phyloP scores from a whole-genome alignment of 305 asterid species.

The Salvia sclarea region DNA sequence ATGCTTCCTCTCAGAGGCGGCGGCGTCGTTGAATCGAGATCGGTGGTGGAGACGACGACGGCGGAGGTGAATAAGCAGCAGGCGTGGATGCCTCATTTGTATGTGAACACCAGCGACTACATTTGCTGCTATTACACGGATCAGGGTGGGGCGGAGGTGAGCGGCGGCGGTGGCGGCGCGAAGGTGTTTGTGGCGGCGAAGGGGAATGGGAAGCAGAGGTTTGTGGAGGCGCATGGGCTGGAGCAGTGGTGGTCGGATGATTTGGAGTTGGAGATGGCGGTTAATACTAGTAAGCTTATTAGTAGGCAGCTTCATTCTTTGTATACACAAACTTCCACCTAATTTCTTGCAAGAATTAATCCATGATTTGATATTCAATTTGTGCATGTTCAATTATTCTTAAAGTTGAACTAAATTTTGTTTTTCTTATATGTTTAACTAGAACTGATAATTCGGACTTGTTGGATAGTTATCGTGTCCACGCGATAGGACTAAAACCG shows the following conservation, averaged over 20 bases:
- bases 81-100: conserved; percentile 77
- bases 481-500: too few species aligned
- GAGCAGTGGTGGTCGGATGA: conserved; percentile 98
- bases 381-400: too few species aligned
- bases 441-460: too few species aligned
- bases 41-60: too few species aligned
- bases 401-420: too few species aligned
- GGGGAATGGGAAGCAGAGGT: conserved; percentile 82
- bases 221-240: conserved; percentile 88
- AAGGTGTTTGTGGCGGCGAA: conserved; percentile 68
- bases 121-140: conserved; percentile 79
- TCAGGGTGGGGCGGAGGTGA: conserved; percentile 42
- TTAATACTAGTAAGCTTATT: conserved; percentile 70
- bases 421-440: too few species aligned
- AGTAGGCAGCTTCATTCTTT: conserved; percentile 79
- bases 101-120: conserved; percentile 81
- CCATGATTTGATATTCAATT: too few species aligned
- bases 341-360: conserved; percentile 40
- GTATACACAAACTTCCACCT: conserved; percentile 59
- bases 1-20: conserved; percentile 47
- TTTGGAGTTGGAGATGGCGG: conserved; percentile 71
- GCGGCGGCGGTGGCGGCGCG: conserved; percentile 36
- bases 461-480: too few species aligned
- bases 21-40: conserved; percentile 23
- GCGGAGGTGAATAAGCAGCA: too few species aligned